Conservation (phyloP, 495 filamentous ascomycete species). For the Xylaria nigripes region DNA sequence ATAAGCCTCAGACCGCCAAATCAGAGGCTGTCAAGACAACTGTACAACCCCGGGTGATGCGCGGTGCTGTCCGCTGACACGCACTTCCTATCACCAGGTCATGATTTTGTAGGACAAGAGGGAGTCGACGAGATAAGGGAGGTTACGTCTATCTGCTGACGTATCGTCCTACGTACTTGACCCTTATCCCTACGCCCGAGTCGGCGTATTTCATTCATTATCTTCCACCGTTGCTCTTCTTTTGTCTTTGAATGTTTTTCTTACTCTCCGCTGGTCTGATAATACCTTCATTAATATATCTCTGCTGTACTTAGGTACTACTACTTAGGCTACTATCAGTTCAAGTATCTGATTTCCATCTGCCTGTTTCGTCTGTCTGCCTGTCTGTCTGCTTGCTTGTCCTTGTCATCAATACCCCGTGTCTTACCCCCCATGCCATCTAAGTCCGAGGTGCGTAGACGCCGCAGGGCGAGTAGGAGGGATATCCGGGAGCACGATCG, state of each 20-base stretch:
- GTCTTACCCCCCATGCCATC: conserved; percentile 20
- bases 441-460: background rate
- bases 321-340: background rate
- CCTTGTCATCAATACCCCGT: conserved; percentile 1
- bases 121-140: background rate
- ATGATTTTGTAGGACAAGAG: background rate
- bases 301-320: background rate
- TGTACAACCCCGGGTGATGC: background rate
- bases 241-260: too few relatives aligned
- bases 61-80: background rate
- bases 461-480: background rate
- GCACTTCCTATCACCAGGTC: background rate
- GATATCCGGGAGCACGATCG: conserved; percentile 1
- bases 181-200: too few relatives aligned
- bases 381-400: background rate
- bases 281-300: background rate
- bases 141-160: background rate
- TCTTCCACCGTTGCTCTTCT: too few relatives aligned
- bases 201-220: too few relatives aligned
- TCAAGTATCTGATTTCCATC: too few relatives aligned
- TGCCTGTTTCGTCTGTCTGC: too few relatives aligned
- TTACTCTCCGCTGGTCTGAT: too few relatives aligned
- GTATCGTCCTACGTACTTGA: background rate
- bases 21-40: background rate
- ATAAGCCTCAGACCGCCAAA: background rate